Evolutionary conservation across 768 basidiomycete genomes (phyloP).

Genomic region (Tricholoma flavovirens): DNA sequence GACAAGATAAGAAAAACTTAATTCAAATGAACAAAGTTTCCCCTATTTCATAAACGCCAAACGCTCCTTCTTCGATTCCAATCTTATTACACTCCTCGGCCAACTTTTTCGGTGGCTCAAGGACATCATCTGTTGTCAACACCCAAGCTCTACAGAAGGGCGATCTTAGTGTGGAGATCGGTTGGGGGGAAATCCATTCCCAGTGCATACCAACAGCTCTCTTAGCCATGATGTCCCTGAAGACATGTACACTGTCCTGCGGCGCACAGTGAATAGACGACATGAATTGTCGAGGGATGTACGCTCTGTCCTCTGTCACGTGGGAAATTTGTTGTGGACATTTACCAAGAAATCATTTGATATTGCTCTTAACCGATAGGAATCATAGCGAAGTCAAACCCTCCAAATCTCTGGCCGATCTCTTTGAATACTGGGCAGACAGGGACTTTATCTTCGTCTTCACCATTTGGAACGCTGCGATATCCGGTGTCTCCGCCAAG

Average conservation of each 20-base stretch:
- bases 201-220: constrained; percentile 66
- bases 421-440: constrained; percentile 71
- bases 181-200: constrained; percentile 34
- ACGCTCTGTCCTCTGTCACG: constrained; percentile 48
- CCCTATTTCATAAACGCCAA: constrained; percentile 54
- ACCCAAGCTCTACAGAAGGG: constrained; percentile 50
- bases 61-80: constrained; percentile 49
- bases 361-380: constrained; percentile 50
- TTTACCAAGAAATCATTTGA: not conserved
- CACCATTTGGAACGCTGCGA: constrained; percentile 38
- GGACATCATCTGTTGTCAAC: constrained; percentile 47
- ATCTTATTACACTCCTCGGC: constrained; percentile 45
- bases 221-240: constrained; percentile 55
- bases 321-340: not conserved
- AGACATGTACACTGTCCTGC: constrained; percentile 61
- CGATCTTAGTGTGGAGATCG: too few species aligned
- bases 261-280: constrained; percentile 62
- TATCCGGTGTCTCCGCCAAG: constrained; percentile 69
- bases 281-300: constrained; percentile 49
- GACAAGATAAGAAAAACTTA: too few species aligned
- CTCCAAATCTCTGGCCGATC: too few species aligned
- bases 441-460: constrained; percentile 47
- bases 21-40: too few species aligned
- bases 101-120: constrained; percentile 54
- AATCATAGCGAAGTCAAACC: constrained; percentile 64